Conservation (phyloP, 495 filamentous ascomycete genomes). For the Penicilliopsis zonata region DNA sequence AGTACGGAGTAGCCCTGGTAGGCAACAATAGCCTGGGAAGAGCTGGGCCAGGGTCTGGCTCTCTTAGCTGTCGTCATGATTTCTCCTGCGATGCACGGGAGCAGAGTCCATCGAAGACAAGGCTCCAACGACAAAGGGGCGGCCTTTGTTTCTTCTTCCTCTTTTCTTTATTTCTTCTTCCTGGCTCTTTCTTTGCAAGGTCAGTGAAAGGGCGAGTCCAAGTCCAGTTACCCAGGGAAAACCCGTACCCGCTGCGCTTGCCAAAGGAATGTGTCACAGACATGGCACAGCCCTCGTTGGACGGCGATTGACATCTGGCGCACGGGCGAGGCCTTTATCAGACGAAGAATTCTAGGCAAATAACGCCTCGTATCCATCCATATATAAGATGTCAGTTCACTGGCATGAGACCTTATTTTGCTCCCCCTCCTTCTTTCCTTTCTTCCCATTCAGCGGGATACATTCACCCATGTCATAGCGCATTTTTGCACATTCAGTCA, state of each 20-base stretch:
- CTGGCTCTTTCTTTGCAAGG: too few relatives aligned
- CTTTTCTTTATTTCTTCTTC: too few relatives aligned
- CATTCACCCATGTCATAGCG: not conserved
- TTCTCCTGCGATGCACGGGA: too few relatives aligned
- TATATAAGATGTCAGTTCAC: not conserved
- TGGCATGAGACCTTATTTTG: not conserved
- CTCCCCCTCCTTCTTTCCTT: constrained; percentile 1
- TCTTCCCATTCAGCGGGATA: not conserved
- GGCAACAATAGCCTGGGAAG: too few relatives aligned
- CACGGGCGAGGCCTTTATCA: not conserved
- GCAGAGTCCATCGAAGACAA: too few relatives aligned
- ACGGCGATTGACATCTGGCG: constrained; percentile 1
- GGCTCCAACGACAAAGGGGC: too few relatives aligned
- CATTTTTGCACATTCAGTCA: not conserved
- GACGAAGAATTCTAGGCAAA: not conserved
- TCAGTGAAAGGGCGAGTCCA: too few relatives aligned
- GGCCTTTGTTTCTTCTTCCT: too few relatives aligned
- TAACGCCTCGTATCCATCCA: not conserved
- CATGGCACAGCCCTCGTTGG: not conserved
- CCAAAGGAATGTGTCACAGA: constrained; percentile 1
- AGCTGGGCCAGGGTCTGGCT: too few relatives aligned
- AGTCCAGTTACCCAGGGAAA: not conserved
- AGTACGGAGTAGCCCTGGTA: too few relatives aligned
- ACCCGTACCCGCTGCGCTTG: not conserved
- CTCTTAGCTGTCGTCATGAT: too few relatives aligned